phyloP scores from a whole-genome alignment of 306 rosid species.

The Gillenia trifoliata region DNA sequence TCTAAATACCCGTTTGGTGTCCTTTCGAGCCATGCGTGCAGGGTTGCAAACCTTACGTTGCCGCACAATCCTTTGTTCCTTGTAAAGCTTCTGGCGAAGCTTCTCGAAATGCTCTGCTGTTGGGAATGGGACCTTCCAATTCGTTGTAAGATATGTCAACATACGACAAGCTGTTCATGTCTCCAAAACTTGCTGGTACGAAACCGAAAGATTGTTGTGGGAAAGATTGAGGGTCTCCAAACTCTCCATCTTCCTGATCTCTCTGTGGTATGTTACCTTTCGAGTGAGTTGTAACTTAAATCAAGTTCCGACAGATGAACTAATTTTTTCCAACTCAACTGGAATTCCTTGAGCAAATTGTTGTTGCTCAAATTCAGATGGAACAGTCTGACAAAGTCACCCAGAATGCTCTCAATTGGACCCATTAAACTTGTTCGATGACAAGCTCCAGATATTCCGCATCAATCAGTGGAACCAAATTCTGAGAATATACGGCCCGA shows the following conservation, averaged over 20 bases:
- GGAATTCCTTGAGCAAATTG: constrained; percentile 15
- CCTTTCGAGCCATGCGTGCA: background rate
- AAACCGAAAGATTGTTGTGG: constrained; percentile 22
- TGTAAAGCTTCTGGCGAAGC: background rate
- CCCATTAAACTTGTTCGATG: constrained; percentile 16
- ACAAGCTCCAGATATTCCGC: constrained; percentile 16
- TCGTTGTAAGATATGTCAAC: background rate
- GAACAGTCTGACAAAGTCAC: constrained; percentile 3
- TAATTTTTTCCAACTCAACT: constrained; percentile 1
- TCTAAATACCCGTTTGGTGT: background rate
- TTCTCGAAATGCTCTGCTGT: background rate
- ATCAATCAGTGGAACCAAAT: constrained; percentile 6
- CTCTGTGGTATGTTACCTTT: constrained; percentile 17
- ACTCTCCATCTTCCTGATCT: constrained; percentile 8
- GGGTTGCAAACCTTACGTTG: background rate
- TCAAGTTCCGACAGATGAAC: constrained; percentile 13
- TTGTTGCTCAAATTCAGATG: too few relatives aligned
- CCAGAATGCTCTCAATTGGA: constrained; percentile 16
- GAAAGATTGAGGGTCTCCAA: constrained; percentile 22
- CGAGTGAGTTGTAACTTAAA: constrained; percentile 23
- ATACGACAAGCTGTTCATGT: background rate
- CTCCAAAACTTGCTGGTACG: constrained; percentile 6
- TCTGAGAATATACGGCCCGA: background rate
- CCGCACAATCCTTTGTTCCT: background rate
- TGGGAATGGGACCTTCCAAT: background rate